phyloP scores from a whole-genome alignment of 2,329 filamentous ascomycete species.

The Calonectria naviculata region DNA sequence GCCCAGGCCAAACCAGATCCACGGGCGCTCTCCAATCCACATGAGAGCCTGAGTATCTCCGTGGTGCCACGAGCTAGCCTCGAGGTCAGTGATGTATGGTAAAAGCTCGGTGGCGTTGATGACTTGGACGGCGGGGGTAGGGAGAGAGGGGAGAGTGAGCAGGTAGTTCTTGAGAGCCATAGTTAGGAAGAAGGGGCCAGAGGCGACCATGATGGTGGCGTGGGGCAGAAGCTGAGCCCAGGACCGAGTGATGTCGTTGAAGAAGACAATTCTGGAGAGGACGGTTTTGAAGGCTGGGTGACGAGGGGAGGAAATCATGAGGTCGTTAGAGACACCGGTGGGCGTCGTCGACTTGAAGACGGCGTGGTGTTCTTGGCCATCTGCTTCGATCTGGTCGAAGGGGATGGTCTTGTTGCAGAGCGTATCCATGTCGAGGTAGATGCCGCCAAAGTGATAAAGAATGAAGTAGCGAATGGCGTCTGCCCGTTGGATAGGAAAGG shows the following conservation, averaged over 20 bases:
- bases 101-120: constrained; percentile 31
- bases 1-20: constrained; percentile 43
- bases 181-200: constrained; percentile 80
- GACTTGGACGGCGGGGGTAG: constrained; percentile 37
- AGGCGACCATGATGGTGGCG: constrained; percentile 84
- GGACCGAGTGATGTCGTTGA: constrained; percentile 68
- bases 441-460: constrained; percentile 76
- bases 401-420: constrained; percentile 43
- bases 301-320: constrained; percentile 77
- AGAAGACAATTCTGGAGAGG: constrained; percentile 70
- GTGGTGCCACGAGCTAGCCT: constrained; percentile 56
- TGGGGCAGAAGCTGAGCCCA: constrained; percentile 74
- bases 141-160: constrained; percentile 53
- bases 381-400: constrained; percentile 41
- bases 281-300: constrained; percentile 80
- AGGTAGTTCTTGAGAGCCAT: constrained; percentile 81
- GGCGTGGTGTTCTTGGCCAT: constrained; percentile 26
- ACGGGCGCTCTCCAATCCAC: constrained; percentile 53
- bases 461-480: constrained; percentile 83
- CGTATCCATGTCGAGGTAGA: constrained; percentile 72
- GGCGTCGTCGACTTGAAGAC: constrained; percentile 65
- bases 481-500: constrained; percentile 77
- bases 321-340: constrained; percentile 84
- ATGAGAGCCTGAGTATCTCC: constrained; percentile 57
- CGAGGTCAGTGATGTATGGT: constrained; percentile 47